Evolutionary conservation across 2,329 filamentous ascomycete species (phyloP), one percentile per base, ranked within the genome.

Genomic region (Trichoderma sp.): DNA sequence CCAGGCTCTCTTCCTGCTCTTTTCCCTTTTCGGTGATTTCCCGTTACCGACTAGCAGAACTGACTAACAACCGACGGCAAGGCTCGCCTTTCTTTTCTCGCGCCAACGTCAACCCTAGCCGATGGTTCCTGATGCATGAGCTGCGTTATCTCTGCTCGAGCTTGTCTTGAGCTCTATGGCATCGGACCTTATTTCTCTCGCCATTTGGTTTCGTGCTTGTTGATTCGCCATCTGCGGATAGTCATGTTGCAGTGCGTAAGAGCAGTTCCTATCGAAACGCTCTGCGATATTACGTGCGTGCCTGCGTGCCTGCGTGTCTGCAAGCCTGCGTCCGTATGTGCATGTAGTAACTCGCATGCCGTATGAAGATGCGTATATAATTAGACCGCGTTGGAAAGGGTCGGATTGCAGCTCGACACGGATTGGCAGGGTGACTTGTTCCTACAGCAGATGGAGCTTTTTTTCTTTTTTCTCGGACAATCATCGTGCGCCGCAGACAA

Each of bases 241-340:
- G 66, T n/a, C 43, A 51, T 14, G 66, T 70, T 36, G 57, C 66
- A 62, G 36, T 39, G 57, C 39, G 66, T 28, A 7, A 60, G 47
- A 62, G 15, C 39, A 47, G 57, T 53, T 53, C 26, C 56, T 39
- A 26, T 62, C 28, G 28, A 53, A 32, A 14, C 21, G 39, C 39
- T 61, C 39, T 36, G 39, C 36, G 57, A 51, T 36, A 70, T 53
- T 53, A 32, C 57, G 39, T 39, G 66, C 66, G 57, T 70, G 66
- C 21, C 57, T 39, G 66, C 66, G 57, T 70, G 66, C 21, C 57
- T 51, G 57, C 57, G 57, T 61, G 21, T 70, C 39, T 70, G 66
- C 66, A 70, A n/a, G 66, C 12, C 57, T 61, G 66, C 66, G 66
- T 70, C 66, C 66, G 66, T 39, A 53, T 36, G 56, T 43, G 51